Base-by-base conservation (phyloP, 1,284 basidiomycete genomes). In the Phylloporus sp. region DNA sequence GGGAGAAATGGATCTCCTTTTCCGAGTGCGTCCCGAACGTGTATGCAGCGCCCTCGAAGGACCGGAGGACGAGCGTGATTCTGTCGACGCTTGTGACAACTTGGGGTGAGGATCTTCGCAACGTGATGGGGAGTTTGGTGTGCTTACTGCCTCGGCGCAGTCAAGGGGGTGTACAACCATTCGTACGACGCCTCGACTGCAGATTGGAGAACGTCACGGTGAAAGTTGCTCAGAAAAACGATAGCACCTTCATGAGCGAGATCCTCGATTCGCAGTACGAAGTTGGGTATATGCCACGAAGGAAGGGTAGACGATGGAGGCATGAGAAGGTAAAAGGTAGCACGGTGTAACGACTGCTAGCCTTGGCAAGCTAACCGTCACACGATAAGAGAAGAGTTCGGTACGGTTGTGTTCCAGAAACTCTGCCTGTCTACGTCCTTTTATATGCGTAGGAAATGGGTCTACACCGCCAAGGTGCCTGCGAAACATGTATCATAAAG, bases 1-100 rank as follows among this genome's bases (percentile, higher is more conserved):
- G 80, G 22, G 88, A 88, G 62, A 91, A 80, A 70, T 91, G 87
- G 44, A 92, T 90, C 73, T 91, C 86, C 77, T 92, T 92, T 71
- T 84, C 78, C 12, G 82, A 77, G 37, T 79, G 73, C 1, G 81
- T 78, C 59, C 89, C 87, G 7, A 73, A 80, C 0, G 89, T 88
- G 73, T 89, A 81, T 34, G 90, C 90, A 18, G 90, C 84, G 49
- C 90, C 90, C 20, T 81, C 78, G 84, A 92, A 90, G 40, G 83
- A 75, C 22, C 87, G 82, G 46, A 90, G 79, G 59, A 89, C 80
- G 56, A 91, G 81, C 2, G 77, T 72, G 64, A 92, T 82, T 34
- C 77, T 75, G 62, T 83, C 65, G 4, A 91, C 84, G 61, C 88
- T 90, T 68, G 39, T 26, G n/a, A 52, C 31, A 11, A 47, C n/a